Conservation (phyloP, 1,139 yeast species). For the Schizosaccharomyces versatilis region DNA sequence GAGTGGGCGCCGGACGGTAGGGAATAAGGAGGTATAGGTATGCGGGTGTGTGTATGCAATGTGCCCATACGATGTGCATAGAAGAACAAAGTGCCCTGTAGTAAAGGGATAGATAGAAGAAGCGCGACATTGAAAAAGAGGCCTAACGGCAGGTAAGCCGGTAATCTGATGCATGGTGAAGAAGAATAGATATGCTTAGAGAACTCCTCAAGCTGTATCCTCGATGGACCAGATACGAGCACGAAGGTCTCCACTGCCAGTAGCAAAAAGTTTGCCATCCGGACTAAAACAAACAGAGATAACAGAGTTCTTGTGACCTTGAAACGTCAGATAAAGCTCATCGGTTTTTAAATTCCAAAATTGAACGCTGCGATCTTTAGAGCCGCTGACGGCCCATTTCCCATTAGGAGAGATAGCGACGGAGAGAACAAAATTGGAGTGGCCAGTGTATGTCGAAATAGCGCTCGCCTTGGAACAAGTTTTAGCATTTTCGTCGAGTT, state of each 20-base stretch:
- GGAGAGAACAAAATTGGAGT: conserved; percentile 82
- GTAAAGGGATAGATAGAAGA: too few species aligned
- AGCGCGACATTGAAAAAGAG: too few species aligned
- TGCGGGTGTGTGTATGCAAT: too few species aligned
- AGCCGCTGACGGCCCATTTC: conserved; percentile 77
- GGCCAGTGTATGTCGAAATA: conserved; percentile 73
- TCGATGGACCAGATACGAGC: conserved; percentile 61
- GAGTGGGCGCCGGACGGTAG: too few species aligned
- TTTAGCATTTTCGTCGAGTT: conserved; percentile 20
- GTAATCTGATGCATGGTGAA: too few species aligned
- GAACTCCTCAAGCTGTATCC: background rate
- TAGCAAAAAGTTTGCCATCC: conserved; percentile 70
- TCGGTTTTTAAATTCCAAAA: conserved; percentile 92
- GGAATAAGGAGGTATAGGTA: too few species aligned
- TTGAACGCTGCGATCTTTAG: conserved; percentile 90
- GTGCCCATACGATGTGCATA: too few species aligned
- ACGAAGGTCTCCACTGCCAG: conserved; percentile 93
- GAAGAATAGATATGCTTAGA: too few species aligned
- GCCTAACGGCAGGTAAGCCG: too few species aligned
- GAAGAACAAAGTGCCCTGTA: too few species aligned
- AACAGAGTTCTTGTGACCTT: conserved; percentile 91
- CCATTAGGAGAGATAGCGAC: conserved; percentile 90
- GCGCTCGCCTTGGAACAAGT: conserved; percentile 22
- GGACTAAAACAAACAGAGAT: conserved; percentile 81
- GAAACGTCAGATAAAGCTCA: conserved; percentile 82